phyloP scores from a whole-genome alignment of 2,329 filamentous ascomycete genomes.

The Fusarium chlamydosporum region DNA sequence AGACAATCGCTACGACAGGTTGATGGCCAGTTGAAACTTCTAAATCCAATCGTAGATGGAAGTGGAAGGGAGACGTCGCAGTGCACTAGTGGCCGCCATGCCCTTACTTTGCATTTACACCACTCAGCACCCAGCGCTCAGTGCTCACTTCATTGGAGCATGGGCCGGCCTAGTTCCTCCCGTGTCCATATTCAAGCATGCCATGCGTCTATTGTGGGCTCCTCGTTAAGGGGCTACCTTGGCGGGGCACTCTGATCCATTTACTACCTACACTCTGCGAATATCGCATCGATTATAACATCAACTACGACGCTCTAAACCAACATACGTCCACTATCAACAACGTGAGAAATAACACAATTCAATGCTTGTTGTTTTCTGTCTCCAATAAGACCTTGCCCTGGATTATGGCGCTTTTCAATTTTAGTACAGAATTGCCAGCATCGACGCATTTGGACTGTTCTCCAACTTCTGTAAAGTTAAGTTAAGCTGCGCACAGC shows the following conservation, averaged over 20 bases:
- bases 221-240: constrained; percentile 35
- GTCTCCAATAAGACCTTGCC: neutral
- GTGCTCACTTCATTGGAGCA: constrained; percentile 23
- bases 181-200: constrained; percentile 28
- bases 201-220: neutral
- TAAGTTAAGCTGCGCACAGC: neutral
- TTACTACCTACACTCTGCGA: neutral
- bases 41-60: constrained; percentile 33
- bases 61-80: constrained; percentile 36
- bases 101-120: constrained; percentile 28
- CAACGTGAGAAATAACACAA: constrained; percentile 27
- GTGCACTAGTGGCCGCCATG: constrained; percentile 30
- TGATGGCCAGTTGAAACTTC: constrained; percentile 29
- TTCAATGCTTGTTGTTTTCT: too few relatives aligned
- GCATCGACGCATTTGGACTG: neutral
- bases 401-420: neutral
- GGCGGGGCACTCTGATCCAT: constrained; percentile 34
- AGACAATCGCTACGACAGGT: constrained; percentile 24
- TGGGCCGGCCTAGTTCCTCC: constrained; percentile 27
- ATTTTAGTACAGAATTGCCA: too few relatives aligned
- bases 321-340: constrained; percentile 4
- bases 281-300: constrained; percentile 16
- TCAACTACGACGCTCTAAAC: constrained; percentile 30
- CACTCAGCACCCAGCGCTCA: constrained; percentile 35
- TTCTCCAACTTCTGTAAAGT: neutral